Conservation (phyloP, 805 yeast genomes). For the Hermanozyma aechmeae region DNA sequence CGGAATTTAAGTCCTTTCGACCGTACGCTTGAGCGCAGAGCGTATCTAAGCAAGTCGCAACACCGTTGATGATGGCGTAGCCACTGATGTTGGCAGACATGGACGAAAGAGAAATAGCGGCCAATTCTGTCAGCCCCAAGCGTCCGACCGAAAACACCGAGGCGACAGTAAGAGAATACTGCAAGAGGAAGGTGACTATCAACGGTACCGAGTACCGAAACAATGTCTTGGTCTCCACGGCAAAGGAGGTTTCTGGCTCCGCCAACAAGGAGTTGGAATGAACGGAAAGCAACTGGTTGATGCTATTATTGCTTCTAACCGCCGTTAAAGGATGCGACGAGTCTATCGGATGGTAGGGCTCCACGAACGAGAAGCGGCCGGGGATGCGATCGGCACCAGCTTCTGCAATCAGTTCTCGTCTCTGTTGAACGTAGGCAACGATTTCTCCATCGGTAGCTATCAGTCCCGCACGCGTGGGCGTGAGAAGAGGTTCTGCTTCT, state of each 20-base stretch:
- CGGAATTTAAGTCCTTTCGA: slow-evolving; percentile 50
- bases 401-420: slow-evolving; percentile 30
- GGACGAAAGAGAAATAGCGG: slow-evolving; percentile 66
- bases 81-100: slow-evolving; percentile 77
- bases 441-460: slow-evolving; percentile 30
- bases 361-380: slow-evolving; percentile 5
- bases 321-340: too few species aligned
- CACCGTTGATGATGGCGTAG: slow-evolving; percentile 65
- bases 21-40: slow-evolving; percentile 75
- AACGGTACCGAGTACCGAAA: slow-evolving; percentile 44
- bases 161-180: slow-evolving; percentile 66
- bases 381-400: slow-evolving; percentile 15
- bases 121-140: slow-evolving; percentile 60
- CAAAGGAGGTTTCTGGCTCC: slow-evolving; percentile 32
- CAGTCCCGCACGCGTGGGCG: too few species aligned
- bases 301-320: too few species aligned
- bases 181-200: slow-evolving; percentile 57
- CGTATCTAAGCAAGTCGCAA: slow-evolving; percentile 72
- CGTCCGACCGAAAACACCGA: slow-evolving; percentile 72
- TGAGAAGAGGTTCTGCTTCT: too few species aligned
- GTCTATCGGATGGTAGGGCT: too few species aligned
- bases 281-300: slow-evolving; percentile 16
- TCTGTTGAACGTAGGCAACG: slow-evolving; percentile 27
- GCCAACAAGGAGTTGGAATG: slow-evolving; percentile 10
- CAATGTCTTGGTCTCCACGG: slow-evolving; percentile 28